phyloP scores from a whole-genome alignment of 495 filamentous ascomycete species.

The Entonaema liquescens region DNA sequence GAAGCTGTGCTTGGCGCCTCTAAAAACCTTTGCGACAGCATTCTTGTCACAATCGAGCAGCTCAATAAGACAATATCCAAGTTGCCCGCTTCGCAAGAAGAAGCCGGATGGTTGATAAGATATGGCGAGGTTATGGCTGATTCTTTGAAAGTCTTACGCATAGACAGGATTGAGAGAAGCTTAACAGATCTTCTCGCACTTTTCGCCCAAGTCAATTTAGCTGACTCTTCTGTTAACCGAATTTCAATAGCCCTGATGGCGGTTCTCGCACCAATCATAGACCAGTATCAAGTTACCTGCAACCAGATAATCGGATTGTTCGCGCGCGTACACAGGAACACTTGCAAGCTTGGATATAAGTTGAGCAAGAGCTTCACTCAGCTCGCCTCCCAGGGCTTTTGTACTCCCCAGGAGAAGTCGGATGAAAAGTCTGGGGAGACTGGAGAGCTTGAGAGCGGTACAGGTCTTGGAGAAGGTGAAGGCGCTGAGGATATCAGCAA shows the following conservation, averaged over 20 bases:
- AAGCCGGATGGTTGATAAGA: constrained; percentile 68
- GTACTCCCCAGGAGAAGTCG: constrained; percentile 81
- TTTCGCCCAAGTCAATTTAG: constrained; percentile 59
- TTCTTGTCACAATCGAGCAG: constrained; percentile 78
- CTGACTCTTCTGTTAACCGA: constrained; percentile 52
- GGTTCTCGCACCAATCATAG: constrained; percentile 74
- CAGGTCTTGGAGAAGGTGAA: constrained; percentile 94
- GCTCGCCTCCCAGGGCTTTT: constrained; percentile 86
- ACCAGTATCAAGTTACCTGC: constrained; percentile 73
- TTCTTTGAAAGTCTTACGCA: constrained; percentile 66
- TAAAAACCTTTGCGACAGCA: constrained; percentile 67
- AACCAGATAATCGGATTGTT: constrained; percentile 60
- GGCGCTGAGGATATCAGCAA: constrained; percentile 98
- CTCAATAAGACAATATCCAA: constrained; percentile 60
- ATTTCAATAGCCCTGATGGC: constrained; percentile 69
- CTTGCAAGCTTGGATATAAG: constrained; percentile 76
- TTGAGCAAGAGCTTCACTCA: constrained; percentile 78
- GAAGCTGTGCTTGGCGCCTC: constrained; percentile 63
- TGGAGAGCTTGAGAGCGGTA: constrained; percentile 87
- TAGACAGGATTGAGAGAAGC: constrained; percentile 58
- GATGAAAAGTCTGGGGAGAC: constrained; percentile 69
- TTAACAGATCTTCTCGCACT: constrained; percentile 58
- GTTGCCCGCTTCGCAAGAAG: constrained; percentile 64
- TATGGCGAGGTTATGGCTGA: constrained; percentile 66
- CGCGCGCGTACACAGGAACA: constrained; percentile 67